Evolutionary conservation across 306 rosid species (phyloP).

Genomic region (Pachyrhizus erosus): DNA sequence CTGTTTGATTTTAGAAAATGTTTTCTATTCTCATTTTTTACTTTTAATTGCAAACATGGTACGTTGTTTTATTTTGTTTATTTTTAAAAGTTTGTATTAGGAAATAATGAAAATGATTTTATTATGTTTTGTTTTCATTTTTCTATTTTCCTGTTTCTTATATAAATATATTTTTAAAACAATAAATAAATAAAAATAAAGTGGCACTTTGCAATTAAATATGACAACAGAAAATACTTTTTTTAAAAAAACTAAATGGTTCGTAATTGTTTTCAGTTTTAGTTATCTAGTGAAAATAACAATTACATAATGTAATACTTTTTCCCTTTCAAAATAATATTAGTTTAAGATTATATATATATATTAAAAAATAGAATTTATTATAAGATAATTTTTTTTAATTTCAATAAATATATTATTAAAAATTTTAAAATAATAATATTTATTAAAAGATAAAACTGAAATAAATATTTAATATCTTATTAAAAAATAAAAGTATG

Average conservation of each 20-base stretch:
- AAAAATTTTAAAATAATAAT: no score
- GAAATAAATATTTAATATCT: no score
- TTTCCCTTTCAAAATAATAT: no score
- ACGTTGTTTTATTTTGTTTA: not conserved
- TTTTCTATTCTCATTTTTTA: not conserved
- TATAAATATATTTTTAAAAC: not conserved
- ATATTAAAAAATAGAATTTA: no score
- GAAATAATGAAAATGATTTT: not conserved
- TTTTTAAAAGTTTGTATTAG: not conserved
- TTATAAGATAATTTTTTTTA: no score
- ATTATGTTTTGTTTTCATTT: not conserved
- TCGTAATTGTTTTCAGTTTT: not conserved
- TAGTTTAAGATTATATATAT: no score
- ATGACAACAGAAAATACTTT: not conserved
- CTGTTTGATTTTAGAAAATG: not conserved
- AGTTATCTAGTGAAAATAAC: not conserved
- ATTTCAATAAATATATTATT: no score
- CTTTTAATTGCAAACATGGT: not conserved
- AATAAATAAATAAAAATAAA: not conserved
- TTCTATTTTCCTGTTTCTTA: not conserved
- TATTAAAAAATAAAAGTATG: no score
- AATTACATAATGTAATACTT: no score
- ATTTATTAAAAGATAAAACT: no score
- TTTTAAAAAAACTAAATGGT: not conserved
- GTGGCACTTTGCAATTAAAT: not conserved